Evolutionary conservation across 1,284 basidiomycete species (phyloP).

Genomic region (Cutaneotrichosporon cutaneum): DNA sequence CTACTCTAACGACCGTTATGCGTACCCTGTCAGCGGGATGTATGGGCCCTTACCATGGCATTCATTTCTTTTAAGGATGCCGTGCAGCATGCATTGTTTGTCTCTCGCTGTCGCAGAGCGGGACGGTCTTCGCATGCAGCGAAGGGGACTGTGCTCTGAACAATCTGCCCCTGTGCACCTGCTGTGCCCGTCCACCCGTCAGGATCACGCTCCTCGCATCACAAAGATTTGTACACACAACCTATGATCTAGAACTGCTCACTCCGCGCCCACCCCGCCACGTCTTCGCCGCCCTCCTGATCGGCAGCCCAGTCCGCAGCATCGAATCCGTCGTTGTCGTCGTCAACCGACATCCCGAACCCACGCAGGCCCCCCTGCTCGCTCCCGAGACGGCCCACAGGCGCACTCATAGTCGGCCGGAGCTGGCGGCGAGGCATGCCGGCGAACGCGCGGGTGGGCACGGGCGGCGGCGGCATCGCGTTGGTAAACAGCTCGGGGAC

Average conservation of each 20-base stretch:
- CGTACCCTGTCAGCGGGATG: neutral
- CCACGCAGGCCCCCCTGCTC: conserved; percentile 27
- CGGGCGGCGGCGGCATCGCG: conserved; percentile 20
- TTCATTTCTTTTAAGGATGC: neutral
- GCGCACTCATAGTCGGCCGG: conserved; percentile 42
- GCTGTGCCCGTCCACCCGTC: neutral
- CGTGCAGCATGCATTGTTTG: neutral
- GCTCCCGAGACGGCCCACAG: conserved; percentile 30
- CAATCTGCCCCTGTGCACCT: too few relatives aligned
- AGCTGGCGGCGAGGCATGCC: conserved; percentile 22
- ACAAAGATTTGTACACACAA: neutral
- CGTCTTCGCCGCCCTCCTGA: conserved; percentile 39
- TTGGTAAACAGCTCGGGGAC: conserved; percentile 37
- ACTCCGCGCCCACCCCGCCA: conserved; percentile 35
- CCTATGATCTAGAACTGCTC: conserved; percentile 33
- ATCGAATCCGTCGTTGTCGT: conserved; percentile 44
- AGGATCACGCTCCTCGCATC: neutral
- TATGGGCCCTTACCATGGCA: neutral
- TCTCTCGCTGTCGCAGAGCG: too few relatives aligned
- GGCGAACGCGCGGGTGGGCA: conserved; percentile 15
- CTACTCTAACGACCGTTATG: neutral
- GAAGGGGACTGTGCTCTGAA: too few relatives aligned
- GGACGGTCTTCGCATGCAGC: too few relatives aligned
- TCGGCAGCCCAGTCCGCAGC: conserved; percentile 39
- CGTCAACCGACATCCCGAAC: conserved; percentile 41